Conservation (phyloP, 139 green algal species). For the Chlamydomonas applanata region DNA sequence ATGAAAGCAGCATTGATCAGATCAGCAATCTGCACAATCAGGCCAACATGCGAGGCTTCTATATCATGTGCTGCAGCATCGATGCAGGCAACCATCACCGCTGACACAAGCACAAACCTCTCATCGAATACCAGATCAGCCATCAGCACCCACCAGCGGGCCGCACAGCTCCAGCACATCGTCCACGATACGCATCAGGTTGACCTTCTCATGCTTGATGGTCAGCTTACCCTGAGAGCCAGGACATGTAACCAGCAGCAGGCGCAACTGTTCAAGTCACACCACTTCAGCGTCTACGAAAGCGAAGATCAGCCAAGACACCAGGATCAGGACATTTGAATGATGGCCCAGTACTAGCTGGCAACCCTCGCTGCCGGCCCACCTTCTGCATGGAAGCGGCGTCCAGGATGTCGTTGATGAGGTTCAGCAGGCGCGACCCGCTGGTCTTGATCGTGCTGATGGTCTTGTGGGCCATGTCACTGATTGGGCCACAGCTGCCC, state of each 20-base stretch:
- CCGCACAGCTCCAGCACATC: slow-evolving; percentile 12
- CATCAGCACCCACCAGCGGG: not conserved
- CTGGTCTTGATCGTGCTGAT: slow-evolving; percentile 28
- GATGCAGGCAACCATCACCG: no score
- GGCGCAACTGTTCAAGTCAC: no score
- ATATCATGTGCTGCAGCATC: not conserved
- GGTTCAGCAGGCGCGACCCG: slow-evolving; percentile 24
- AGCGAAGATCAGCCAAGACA: no score
- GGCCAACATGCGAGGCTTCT: no score
- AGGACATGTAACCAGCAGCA: not conserved
- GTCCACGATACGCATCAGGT: slow-evolving; percentile 16
- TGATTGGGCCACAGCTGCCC: slow-evolving; percentile 13
- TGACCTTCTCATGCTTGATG: slow-evolving; percentile 32
- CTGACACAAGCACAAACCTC: no score
- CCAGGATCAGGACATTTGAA: no score
- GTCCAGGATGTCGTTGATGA: slow-evolving; percentile 42
- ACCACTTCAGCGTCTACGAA: no score
- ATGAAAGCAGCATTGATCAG: no score
- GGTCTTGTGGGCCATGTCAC: slow-evolving; percentile 15
- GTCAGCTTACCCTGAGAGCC: slow-evolving; percentile 11
- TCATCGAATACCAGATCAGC: no score
- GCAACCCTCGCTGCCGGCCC: not conserved
- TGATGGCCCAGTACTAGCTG: not conserved
- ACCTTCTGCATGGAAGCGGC: slow-evolving; percentile 15
- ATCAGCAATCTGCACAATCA: no score